Conservation (phyloP, 2,329 filamentous ascomycete genomes). For the Monilinia fructigena region DNA sequence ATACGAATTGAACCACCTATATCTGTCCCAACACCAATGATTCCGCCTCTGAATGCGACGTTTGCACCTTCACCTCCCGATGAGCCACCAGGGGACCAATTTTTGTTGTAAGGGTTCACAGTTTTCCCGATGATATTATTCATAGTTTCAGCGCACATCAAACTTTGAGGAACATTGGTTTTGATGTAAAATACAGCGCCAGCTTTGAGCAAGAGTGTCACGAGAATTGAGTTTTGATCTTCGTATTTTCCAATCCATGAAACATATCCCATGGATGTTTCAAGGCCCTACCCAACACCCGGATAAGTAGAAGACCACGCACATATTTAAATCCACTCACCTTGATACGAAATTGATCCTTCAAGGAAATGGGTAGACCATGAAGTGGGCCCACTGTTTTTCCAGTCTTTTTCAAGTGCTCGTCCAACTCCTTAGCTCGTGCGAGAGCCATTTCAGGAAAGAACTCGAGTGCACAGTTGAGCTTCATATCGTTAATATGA, state of each 20-base stretch:
- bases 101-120: conserved; percentile 38
- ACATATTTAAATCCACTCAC: conserved; percentile 32
- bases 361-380: conserved; percentile 58
- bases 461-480: conserved; percentile 46
- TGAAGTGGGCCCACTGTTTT: conserved; percentile 58
- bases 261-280: conserved; percentile 62
- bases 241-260: conserved; percentile 44
- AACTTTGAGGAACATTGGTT: conserved; percentile 44
- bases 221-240: conserved; percentile 47
- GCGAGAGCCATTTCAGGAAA: conserved; percentile 50
- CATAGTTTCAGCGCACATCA: conserved; percentile 44
- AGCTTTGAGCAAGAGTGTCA: conserved; percentile 42
- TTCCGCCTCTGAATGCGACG: conserved; percentile 37
- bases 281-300: conserved; percentile 44
- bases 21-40: conserved; percentile 40
- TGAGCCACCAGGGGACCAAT: conserved; percentile 36
- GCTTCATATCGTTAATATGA: conserved; percentile 18
- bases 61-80: conserved; percentile 41
- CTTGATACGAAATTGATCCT: conserved; percentile 62
- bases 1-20: conserved; percentile 41
- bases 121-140: conserved; percentile 47
- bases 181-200: conserved; percentile 46
- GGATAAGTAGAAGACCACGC: neutral
- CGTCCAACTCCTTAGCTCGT: conserved; percentile 48
- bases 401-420: conserved; percentile 42